Conservation (phyloP, 176 grass and related monocot genomes). For the Phoenix dactylifera region DNA sequence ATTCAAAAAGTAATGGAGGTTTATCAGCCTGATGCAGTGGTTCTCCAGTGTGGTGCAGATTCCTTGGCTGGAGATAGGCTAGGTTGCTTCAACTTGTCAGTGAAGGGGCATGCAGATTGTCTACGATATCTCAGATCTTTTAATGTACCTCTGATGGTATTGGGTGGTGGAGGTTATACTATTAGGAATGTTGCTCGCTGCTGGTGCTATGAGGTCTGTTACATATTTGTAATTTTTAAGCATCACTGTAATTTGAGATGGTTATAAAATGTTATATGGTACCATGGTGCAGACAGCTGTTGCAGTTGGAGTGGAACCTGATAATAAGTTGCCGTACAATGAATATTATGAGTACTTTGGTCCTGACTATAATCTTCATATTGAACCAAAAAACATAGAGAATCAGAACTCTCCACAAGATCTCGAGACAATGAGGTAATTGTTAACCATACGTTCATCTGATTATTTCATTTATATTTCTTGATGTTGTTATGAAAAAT, state of each 20-base stretch:
- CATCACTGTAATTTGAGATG: background rate
- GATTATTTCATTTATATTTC: background rate
- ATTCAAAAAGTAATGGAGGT: slow-evolving; percentile 19
- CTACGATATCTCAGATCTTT: slow-evolving; percentile 20
- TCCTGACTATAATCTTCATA: slow-evolving; percentile 23
- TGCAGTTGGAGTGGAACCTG: slow-evolving; percentile 18
- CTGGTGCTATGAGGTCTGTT: slow-evolving; percentile 21
- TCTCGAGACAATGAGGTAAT: slow-evolving; percentile 17
- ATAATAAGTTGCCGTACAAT: slow-evolving; percentile 17
- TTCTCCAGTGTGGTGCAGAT: slow-evolving; percentile 20
- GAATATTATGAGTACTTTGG: slow-evolving; percentile 23
- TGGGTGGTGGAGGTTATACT: slow-evolving; percentile 22
- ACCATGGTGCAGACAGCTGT: slow-evolving; percentile 20
- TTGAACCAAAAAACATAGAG: slow-evolving; percentile 13
- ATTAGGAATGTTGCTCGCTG: slow-evolving; percentile 22
- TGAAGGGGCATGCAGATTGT: slow-evolving; percentile 22
- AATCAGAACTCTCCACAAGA: slow-evolving; percentile 14
- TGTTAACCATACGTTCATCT: background rate
- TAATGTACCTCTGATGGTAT: slow-evolving; percentile 17
- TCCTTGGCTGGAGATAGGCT: slow-evolving; percentile 18
- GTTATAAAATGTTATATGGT: background rate
- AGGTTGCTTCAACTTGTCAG: slow-evolving; percentile 23
- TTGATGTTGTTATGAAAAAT: background rate
- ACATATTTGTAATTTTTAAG: background rate
- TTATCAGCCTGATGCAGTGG: slow-evolving; percentile 17